A percentile compares a stretch with the other conserved stretches of the same genome.
Conservation (phyloP, 495 filamentous ascomycete species). For the Opeltia flavorubescens region DNA sequence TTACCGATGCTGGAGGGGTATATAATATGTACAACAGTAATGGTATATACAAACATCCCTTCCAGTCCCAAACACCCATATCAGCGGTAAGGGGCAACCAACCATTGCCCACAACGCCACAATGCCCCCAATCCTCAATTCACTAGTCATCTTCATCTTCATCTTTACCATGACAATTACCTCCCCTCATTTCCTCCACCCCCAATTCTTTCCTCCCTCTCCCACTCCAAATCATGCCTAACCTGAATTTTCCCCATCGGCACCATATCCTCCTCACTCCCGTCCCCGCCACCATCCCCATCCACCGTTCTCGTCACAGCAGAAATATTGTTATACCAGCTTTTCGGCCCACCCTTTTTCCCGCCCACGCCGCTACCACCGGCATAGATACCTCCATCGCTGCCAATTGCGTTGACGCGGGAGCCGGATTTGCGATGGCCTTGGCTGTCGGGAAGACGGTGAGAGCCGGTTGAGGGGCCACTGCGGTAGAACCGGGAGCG, state of each 20-base stretch:
- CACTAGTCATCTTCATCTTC: no score
- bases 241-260: background rate
- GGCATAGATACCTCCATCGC: background rate
- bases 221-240: background rate
- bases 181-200: no score
- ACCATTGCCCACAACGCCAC: no score
- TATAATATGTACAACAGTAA: no score
- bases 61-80: no score
- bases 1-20: no score
- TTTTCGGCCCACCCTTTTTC: background rate
- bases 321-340: background rate
- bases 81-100: no score
- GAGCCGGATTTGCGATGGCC: background rate
- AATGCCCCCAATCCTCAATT: no score
- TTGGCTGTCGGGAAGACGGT: background rate
- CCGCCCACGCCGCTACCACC: background rate
- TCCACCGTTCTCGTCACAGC: background rate
- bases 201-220: background rate
- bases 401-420: background rate
- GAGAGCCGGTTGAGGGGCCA: background rate
- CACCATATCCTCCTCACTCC: conserved; percentile 1
- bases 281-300: background rate
- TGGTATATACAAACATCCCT: no score
- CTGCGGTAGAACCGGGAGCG: background rate
- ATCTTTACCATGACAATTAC: no score